Percentiles rank a stretch among this genome's conserved stretches.
These are phyloP conservation scores for Fusarium marasasianum DNA, from an alignment of 2,329 filamentous ascomycete genomes.

Conservation along the genomic window DNA sequence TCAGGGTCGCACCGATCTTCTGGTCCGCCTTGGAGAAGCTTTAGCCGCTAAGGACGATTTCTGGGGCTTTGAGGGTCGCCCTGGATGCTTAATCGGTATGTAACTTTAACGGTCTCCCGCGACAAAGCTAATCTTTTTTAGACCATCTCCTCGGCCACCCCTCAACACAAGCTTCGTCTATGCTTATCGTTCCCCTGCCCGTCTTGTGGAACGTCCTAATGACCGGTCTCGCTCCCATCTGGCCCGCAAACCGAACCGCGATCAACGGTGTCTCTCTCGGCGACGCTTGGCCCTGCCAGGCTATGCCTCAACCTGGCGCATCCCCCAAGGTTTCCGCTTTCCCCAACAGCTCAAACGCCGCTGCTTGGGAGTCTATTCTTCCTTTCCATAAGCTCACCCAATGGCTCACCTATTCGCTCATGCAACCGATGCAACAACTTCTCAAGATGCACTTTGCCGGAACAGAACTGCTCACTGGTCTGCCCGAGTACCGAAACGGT, in stretches of 20 bases:
- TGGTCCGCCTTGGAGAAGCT: constrained; percentile 79
- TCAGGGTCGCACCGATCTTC: constrained; percentile 82
- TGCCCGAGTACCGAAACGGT: constrained; percentile 93
- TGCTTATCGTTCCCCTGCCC: constrained; percentile 85
- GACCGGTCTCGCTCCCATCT: constrained; percentile 85
- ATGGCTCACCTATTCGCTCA: constrained; percentile 93
- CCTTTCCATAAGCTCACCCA: constrained; percentile 96
- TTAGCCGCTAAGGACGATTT: constrained; percentile 79
- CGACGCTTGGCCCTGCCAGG: constrained; percentile 91
- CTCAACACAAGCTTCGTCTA: constrained; percentile 86
- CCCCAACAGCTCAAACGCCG: constrained; percentile 39
- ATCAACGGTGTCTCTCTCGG: constrained; percentile 89
- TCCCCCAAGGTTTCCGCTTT: constrained; percentile 43
- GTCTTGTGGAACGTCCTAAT: constrained; percentile 93
- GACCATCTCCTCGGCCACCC: constrained; percentile 95
- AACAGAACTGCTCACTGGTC: constrained; percentile 81
- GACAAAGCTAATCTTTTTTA: constrained; percentile 49
- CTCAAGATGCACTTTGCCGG: constrained; percentile 84
- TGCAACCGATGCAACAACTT: constrained; percentile 87
- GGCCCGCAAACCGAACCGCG: constrained; percentile 86
- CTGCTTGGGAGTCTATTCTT: constrained; percentile 77
- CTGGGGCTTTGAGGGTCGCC: constrained; percentile 84
- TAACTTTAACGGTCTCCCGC: constrained; percentile 3
- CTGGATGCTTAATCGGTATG: constrained; percentile 93
- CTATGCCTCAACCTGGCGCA: constrained; percentile 74